Conservation (phyloP, 148 eudicot species). For the Spergularia marina region DNA sequence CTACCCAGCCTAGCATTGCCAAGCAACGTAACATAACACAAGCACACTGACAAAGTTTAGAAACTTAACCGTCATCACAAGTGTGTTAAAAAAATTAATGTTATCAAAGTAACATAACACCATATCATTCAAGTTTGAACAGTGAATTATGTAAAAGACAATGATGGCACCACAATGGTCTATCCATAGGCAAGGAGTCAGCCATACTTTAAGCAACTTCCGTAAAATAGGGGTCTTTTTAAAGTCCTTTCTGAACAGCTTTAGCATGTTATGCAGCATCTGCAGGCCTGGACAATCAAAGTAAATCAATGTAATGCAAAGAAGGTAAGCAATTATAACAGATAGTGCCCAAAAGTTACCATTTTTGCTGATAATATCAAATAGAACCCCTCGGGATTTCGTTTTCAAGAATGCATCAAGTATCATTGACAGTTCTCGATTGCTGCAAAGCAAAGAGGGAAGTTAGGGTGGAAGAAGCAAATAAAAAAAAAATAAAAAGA, state of each 20-base stretch:
- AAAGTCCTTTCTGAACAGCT: conserved; percentile 68
- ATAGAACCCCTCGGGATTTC: conserved; percentile 74
- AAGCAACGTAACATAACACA: not conserved
- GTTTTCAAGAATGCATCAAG: conserved; percentile 91
- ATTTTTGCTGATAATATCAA: conserved; percentile 80
- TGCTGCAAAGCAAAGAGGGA: conserved; percentile 48
- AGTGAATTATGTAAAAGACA: not conserved
- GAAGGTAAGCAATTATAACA: conserved; percentile 1
- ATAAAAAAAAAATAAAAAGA: not conserved
- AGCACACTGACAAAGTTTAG: not conserved
- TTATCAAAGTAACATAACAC: not conserved
- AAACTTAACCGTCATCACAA: not conserved
- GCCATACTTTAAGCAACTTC: conserved; percentile 85
- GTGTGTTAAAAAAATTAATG: not conserved
- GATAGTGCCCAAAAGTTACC: conserved; percentile 41
- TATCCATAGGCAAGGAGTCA: not conserved
- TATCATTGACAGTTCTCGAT: conserved; percentile 93
- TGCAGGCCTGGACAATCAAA: conserved; percentile 64
- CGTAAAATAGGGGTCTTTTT: conserved; percentile 83
- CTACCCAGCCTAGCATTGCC: too few relatives aligned
- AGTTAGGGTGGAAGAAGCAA: not conserved
- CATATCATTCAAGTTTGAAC: not conserved
- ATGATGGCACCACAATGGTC: not conserved
- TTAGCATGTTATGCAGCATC: conserved; percentile 93
- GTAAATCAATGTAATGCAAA: conserved; percentile 10